Evolutionary conservation across 768 basidiomycete genomes (phyloP).

Genomic region (Lyophyllum shimeji): DNA sequence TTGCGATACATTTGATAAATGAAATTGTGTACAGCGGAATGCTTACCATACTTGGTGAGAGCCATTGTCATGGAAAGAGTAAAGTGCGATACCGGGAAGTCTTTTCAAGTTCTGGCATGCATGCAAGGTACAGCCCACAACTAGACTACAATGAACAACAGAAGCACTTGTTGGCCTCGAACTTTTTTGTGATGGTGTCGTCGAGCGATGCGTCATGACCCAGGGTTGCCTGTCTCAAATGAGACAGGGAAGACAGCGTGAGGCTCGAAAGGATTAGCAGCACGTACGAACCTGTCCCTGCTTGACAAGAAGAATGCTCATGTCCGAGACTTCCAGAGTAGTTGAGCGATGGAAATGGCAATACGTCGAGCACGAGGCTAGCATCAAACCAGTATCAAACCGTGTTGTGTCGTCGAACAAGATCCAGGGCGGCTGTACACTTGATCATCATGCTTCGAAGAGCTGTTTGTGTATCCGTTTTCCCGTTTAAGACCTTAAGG

Average conservation of each 20-base stretch:
- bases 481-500: too few relatives aligned
- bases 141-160: background rate
- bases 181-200: background rate
- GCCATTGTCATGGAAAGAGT: background rate
- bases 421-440: background rate
- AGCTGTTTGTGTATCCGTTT: background rate
- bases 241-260: background rate
- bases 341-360: background rate
- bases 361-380: background rate
- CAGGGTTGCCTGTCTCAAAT: background rate
- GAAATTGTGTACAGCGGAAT: background rate
- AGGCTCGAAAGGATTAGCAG: background rate
- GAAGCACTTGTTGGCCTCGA: background rate
- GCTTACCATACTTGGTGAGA: conserved; percentile 8
- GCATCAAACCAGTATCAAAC: too few relatives aligned
- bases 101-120: too few relatives aligned
- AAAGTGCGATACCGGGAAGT: background rate
- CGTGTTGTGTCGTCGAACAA: background rate
- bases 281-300: too few relatives aligned
- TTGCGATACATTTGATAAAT: background rate
- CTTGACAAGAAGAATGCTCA: background rate
- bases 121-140: background rate
- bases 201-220: background rate
- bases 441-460: too few relatives aligned
- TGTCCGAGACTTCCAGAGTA: background rate